Base-by-base conservation (phyloP, 331 rosid genomes). In the Acacia pycnantha region DNA sequence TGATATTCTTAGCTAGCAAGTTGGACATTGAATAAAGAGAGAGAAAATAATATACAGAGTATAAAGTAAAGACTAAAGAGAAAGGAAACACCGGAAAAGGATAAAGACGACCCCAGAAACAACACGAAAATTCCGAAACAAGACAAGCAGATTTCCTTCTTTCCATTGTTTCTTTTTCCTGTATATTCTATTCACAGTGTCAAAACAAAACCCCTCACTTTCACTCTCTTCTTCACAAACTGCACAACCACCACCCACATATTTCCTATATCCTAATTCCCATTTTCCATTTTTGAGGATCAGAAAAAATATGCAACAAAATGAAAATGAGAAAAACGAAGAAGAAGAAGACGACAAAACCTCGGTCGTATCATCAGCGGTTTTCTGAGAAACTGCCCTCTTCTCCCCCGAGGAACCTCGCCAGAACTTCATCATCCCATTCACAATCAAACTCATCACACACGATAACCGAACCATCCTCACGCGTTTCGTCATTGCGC, bases 341-440 rank as follows among this genome's bases (percentile, higher is more conserved):
- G 29, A n/a, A 26, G 50, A 27, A 0, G 13, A 37, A 2, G 47
- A 21, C 4, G 2, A 37, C 19, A 37, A 58, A 76, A 33, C 79
- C 69, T 62, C 31, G 8, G 47, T 67, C 10, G 50, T 69, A 5
- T 43, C 1, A 44, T 71, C 64, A 67, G 61, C 19, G 37, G 4
- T 65, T 61, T 26, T 53, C 53, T 24, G 70, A 24, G 46, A 41
- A 24, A 14, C 29, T 33, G 8, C 6, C 59, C 13, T 61, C 67
- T 61, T 81, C 87, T 4, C 77, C 87, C 1, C 89, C 80, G 9
- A 87, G 76, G 80, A 87, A 81, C 79, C 77, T 84, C 0, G 82
- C 85, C 12, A 87, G 77, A 6, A 74, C 79, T 13, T 78, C 73
- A 15, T 81, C 84, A 62, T 87, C 84, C 87, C 85, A 81, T 29